Conservation (phyloP, 352 stramenopile genomes). For the Blastocystis hominis region DNA sequence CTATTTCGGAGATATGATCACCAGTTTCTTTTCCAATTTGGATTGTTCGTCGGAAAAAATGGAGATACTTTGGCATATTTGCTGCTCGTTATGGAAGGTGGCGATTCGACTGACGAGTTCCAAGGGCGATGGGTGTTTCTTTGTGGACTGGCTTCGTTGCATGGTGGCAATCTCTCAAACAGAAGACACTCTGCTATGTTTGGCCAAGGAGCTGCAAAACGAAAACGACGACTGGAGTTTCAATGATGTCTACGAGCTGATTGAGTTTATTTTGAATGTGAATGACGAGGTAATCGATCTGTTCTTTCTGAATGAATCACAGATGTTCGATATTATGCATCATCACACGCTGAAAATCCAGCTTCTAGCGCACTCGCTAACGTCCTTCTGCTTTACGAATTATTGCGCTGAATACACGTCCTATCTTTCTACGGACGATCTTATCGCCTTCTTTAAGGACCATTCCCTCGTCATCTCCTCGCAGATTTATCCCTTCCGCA, state of each 20-base stretch:
- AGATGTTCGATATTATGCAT: not conserved
- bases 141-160: not conserved
- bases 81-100: not conserved
- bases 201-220: not conserved
- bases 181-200: not conserved
- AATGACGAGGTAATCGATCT: not conserved
- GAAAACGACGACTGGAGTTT: not conserved
- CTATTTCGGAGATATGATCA: slow-evolving; percentile 5
- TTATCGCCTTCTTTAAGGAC: not conserved
- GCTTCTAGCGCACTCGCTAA: not conserved
- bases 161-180: not conserved
- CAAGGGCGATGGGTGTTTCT: not conserved
- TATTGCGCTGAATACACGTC: not conserved
- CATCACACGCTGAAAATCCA: not conserved
- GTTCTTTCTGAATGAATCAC: not conserved
- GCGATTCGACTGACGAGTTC: not conserved
- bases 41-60: not conserved
- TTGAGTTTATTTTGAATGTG: not conserved
- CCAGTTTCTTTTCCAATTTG: not conserved
- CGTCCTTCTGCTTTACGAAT: not conserved
- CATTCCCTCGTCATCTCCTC: not conserved
- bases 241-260: not conserved
- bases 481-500: not conserved
- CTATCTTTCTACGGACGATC: not conserved
- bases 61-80: not conserved